Conservation (phyloP, 192 early-diverging fungal genomes). For the Chytriomyces hyalinus region DNA sequence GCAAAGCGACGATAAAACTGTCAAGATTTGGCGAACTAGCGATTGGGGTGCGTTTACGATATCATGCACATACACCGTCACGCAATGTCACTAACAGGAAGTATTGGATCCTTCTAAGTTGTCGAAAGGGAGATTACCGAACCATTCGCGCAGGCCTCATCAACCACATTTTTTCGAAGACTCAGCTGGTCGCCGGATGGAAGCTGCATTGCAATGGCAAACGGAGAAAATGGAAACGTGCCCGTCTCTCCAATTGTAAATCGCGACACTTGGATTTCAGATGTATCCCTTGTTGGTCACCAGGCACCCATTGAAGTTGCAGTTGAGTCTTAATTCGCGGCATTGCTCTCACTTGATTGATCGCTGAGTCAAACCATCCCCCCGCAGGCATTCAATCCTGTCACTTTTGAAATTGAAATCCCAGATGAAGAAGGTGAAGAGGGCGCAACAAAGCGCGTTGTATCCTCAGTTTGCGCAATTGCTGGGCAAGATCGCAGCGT, state of each 20-base stretch:
- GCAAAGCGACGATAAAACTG: constrained; percentile 89
- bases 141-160: constrained; percentile 78
- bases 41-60: constrained; percentile 68
- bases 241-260: constrained; percentile 82
- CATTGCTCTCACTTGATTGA: constrained; percentile 6
- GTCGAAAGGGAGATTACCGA: constrained; percentile 73
- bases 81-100: too few relatives aligned
- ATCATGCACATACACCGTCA: neutral
- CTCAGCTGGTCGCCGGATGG: constrained; percentile 98
- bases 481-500: constrained; percentile 90
- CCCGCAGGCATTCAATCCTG: constrained; percentile 74
- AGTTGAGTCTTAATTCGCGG: constrained; percentile 34
- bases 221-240: constrained; percentile 80
- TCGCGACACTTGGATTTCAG: constrained; percentile 73
- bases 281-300: constrained; percentile 89
- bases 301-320: constrained; percentile 84
- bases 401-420: constrained; percentile 64
- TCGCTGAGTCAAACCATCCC: constrained; percentile 1
- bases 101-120: constrained; percentile 1
- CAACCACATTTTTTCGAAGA: constrained; percentile 87
- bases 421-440: constrained; percentile 30
- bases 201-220: constrained; percentile 86
- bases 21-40: constrained; percentile 83
- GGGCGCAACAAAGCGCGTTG: constrained; percentile 41
- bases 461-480: constrained; percentile 74